phyloP scores from a whole-genome alignment of 1,284 basidiomycete genomes.

The Sanguinoderma infundibulare region DNA sequence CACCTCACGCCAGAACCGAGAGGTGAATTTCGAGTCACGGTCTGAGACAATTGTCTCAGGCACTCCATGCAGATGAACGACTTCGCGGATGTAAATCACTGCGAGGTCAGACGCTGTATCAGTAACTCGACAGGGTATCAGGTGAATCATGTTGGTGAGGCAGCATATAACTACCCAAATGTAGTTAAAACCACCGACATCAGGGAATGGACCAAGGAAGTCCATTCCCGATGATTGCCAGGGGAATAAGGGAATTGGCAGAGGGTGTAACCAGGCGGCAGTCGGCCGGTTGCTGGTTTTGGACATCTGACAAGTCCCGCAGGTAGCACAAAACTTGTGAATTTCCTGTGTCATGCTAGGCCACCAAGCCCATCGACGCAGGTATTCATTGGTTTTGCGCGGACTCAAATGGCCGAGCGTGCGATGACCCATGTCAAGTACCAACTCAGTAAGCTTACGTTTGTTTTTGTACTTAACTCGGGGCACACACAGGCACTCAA shows the following conservation, averaged over 20 bases:
- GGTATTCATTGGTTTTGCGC: conserved; percentile 31
- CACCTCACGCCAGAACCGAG: conserved; percentile 38
- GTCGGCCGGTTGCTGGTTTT: conserved; percentile 29
- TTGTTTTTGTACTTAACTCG: background rate
- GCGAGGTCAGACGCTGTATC: conserved; percentile 37
- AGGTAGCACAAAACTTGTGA: conserved; percentile 29
- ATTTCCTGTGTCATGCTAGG: conserved; percentile 25
- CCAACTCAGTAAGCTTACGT: conserved; percentile 18
- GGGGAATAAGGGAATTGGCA: conserved; percentile 29
- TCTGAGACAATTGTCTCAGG: conserved; percentile 30
- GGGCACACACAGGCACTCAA: conserved; percentile 35
- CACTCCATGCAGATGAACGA: conserved; percentile 32
- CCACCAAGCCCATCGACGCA: conserved; percentile 40
- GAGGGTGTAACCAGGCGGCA: conserved; percentile 27
- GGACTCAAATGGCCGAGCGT: conserved; percentile 32
- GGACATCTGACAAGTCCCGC: conserved; percentile 29
- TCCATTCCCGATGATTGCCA: conserved; percentile 35
- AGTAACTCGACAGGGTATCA: conserved; percentile 22
- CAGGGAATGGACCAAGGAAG: conserved; percentile 34
- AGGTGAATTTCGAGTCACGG: conserved; percentile 40
- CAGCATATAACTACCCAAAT: conserved; percentile 28
- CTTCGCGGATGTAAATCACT: conserved; percentile 36
- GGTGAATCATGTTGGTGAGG: conserved; percentile 28
- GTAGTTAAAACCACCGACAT: conserved; percentile 25
- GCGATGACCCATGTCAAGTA: conserved; percentile 32